Percentiles rank a stretch among this genome's conserved stretches.
phyloP scores from a whole-genome alignment of 371 early-diverging fungal genomes.

The Rhizopus sp. region DNA sequence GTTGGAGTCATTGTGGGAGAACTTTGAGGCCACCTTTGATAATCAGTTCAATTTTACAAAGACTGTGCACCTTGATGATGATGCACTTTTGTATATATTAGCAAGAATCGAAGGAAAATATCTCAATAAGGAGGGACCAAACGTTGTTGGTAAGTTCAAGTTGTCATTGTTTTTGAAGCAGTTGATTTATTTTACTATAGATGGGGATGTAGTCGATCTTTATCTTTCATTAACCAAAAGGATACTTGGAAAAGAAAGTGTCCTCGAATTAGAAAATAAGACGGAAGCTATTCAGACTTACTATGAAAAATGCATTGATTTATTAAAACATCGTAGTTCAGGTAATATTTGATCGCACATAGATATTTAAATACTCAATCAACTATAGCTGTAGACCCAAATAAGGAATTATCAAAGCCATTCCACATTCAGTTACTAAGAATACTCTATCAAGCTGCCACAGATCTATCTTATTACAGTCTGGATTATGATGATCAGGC shows the following conservation, averaged over 20 bases:
- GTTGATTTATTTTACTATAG: conserved; percentile 10
- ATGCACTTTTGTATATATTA: background rate
- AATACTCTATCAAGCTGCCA: conserved; percentile 31
- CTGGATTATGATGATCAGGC: conserved; percentile 22
- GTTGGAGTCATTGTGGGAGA: conserved; percentile 33
- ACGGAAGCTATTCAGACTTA: conserved; percentile 13
- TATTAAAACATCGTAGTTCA: conserved; percentile 21
- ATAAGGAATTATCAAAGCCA: conserved; percentile 36
- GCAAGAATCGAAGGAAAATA: conserved; percentile 25
- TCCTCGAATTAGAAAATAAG: conserved; percentile 9
- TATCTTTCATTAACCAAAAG: conserved; percentile 30
- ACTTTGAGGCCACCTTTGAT: conserved; percentile 27
- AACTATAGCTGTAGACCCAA: conserved; percentile 14
- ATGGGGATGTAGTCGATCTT: conserved; percentile 28
- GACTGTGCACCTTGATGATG: conserved; percentile 8
- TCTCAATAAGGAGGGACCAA: conserved; percentile 28
- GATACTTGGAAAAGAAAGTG: conserved; percentile 14
- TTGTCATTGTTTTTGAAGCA: background rate
- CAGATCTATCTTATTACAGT: conserved; percentile 5
- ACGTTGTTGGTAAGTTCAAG: conserved; percentile 28
- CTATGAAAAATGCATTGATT: conserved; percentile 16
- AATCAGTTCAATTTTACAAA: conserved; percentile 7
- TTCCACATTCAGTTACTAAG: conserved; percentile 23
- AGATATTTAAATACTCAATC: background rate
- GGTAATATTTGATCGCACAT: conserved; percentile 15